phyloP scores from a whole-genome alignment of 2,329 filamentous ascomycete genomes.

The Phialophora verrucosa region DNA sequence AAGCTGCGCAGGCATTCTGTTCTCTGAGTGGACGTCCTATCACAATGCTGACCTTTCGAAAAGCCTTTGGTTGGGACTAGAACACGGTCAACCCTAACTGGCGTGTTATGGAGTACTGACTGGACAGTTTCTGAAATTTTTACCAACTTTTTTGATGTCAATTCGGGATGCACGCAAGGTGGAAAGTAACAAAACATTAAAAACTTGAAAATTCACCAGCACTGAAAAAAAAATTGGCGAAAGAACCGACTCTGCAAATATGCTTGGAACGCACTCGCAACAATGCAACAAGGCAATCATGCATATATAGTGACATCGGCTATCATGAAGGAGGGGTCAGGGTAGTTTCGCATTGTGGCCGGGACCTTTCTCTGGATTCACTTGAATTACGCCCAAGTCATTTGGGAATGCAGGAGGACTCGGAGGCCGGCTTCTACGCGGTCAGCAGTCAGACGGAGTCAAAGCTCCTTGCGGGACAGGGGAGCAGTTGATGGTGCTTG shows the following conservation, averaged over 20 bases:
- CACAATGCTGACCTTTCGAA: not conserved
- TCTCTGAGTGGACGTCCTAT: not conserved
- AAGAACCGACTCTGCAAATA: not conserved
- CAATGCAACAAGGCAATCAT: not conserved
- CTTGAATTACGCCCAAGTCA: not conserved
- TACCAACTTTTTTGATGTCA: not conserved
- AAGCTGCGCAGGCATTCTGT: not conserved
- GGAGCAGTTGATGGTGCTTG: not conserved
- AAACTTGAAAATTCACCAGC: not conserved
- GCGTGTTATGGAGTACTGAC: not conserved
- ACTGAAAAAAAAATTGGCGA: not conserved
- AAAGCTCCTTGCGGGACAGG: not conserved
- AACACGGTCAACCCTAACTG: not conserved
- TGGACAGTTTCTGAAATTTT: not conserved
- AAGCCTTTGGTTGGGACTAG: not conserved
- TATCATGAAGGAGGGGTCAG: not conserved
- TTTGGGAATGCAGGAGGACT: constrained; percentile 1
- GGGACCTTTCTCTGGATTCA: not conserved
- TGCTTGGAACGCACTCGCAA: too few species aligned
- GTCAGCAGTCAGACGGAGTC: constrained; percentile 14
- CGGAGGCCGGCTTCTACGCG: constrained; percentile 1
- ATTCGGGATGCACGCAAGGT: not conserved
- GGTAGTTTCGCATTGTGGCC: not conserved
- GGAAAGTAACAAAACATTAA: not conserved
- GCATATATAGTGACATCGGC: not conserved